phyloP scores from a whole-genome alignment of 345 rosid species.

The Populus deltoides region DNA sequence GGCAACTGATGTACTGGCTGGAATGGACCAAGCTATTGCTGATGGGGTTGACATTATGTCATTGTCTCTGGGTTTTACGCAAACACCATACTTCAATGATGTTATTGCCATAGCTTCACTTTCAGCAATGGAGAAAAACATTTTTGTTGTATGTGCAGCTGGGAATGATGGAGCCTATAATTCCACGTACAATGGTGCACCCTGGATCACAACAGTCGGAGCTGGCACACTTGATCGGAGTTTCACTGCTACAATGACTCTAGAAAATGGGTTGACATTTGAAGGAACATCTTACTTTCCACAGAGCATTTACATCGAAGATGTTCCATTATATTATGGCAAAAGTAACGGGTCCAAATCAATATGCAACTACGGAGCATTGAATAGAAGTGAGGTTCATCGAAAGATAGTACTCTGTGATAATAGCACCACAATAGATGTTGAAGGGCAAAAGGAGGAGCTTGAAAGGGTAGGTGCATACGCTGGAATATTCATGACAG shows the following conservation, averaged over 20 bases:
- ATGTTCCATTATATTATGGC: slow-evolving; percentile 32
- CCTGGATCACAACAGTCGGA: slow-evolving; percentile 48
- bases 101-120: slow-evolving; percentile 56
- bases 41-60: slow-evolving; percentile 68
- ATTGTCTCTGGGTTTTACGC: slow-evolving; percentile 46
- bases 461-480: slow-evolving; percentile 33
- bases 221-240: slow-evolving; percentile 43
- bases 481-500: slow-evolving; percentile 31
- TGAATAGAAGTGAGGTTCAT: slow-evolving; percentile 25
- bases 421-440: not conserved
- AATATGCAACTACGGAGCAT: slow-evolving; percentile 14
- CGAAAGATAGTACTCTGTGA: slow-evolving; percentile 43
- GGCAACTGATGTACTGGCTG: slow-evolving; percentile 56
- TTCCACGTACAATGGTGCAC: slow-evolving; percentile 36
- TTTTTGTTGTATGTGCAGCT: slow-evolving; percentile 42
- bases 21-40: slow-evolving; percentile 64
- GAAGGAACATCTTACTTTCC: slow-evolving; percentile 40
- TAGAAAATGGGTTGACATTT: slow-evolving; percentile 21
- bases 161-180: slow-evolving; percentile 47
- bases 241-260: slow-evolving; percentile 27
- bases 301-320: slow-evolving; percentile 14
- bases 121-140: slow-evolving; percentile 50
- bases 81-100: slow-evolving; percentile 29
- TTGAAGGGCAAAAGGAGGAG: slow-evolving; percentile 17
- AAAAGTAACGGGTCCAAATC: slow-evolving; percentile 17